A percentile compares a stretch with the other conserved stretches of the same genome.
phyloP scores from a whole-genome alignment of 2,329 filamentous ascomycete genomes.

The Aspergillus aculeatus region DNA sequence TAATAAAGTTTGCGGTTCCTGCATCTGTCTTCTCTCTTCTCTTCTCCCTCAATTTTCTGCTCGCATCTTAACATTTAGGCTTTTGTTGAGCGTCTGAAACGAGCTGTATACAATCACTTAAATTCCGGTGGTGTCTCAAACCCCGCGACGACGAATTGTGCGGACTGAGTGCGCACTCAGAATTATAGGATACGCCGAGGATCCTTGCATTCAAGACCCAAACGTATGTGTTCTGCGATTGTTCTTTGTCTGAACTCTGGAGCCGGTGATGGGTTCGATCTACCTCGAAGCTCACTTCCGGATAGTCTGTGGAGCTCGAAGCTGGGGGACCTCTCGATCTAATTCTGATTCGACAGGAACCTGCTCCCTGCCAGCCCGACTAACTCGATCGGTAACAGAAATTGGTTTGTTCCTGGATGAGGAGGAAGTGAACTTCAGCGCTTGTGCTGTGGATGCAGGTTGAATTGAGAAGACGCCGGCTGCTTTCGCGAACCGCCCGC shows the following conservation, averaged over 20 bases:
- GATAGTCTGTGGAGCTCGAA: slow-evolving; percentile 2
- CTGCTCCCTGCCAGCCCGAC: not conserved
- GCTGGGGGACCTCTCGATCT: not conserved
- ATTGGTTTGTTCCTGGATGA: slow-evolving; percentile 3
- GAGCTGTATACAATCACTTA: not conserved
- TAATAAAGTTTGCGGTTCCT: slow-evolving; percentile 14
- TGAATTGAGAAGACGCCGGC: slow-evolving; percentile 12
- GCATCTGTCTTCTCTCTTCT: slow-evolving; percentile 5
- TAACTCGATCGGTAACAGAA: slow-evolving; percentile 8
- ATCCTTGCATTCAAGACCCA: not conserved
- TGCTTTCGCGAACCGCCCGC: slow-evolving; percentile 12
- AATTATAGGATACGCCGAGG: not conserved
- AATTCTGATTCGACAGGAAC: slow-evolving; percentile 4
- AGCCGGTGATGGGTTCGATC: not conserved
- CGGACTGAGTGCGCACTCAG: not conserved
- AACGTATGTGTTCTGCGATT: not conserved
- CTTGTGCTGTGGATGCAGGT: slow-evolving; percentile 11
- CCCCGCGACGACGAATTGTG: not conserved
- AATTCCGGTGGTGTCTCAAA: not conserved
- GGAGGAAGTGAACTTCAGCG: not conserved
- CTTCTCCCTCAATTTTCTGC: not conserved
- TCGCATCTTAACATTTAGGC: not conserved
- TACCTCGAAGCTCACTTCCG: slow-evolving; percentile 3
- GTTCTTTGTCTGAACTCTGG: not conserved
- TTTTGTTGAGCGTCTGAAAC: not conserved